Base-by-base conservation (phyloP, 2,329 filamentous ascomycete genomes). In the Exophiala phaeomuriformis region DNA sequence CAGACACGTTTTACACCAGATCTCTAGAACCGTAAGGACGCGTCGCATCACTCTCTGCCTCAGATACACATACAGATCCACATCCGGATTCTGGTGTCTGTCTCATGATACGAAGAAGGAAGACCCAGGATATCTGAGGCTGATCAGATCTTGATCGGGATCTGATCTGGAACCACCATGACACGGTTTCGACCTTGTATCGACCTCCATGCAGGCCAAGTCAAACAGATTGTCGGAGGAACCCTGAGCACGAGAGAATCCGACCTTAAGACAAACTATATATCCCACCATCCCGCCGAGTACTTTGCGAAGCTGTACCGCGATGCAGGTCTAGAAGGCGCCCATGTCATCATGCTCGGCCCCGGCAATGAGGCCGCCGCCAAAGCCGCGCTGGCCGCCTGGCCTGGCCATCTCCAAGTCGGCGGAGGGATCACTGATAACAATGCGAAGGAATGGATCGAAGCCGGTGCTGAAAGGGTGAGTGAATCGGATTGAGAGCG, bases 161-260 rank as follows among this genome's bases (percentile, higher is more conserved):
- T 31, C 28, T 32, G 7, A 7, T 7, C 6, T 3, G 5, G 5
- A 12, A 6, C 32, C 36, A 33, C 42, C 41, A 95, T 98, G 93
- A 97, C 93, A 2, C 83, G 85, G 63, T 98, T 98, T 67, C 80
- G 93, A 37, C 93, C 93, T 19, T 98, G 93, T 68, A 97, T 98
- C 71, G 93, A 98, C 73, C 81, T 98, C 49, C 93, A 98, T 71
- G 85, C 90, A n/a, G 93, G 93, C 9, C 85, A 91, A 68, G 93
- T 98, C 55, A 98, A 98, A 76, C 93, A 98, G 71, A 98, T 98
- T 64, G 90, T 98, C 39, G 93, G 93, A 63, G 91, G 93, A 55
- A 97, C 93, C 1, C 80, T 98, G 58, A 85, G 86, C 72, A 80
- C 80, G 67, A 69, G 77, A 5, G 58, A 56, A 32, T 80, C 80